phyloP scores from a whole-genome alignment of 441 rosid genomes.

The Gossypium aridum region DNA sequence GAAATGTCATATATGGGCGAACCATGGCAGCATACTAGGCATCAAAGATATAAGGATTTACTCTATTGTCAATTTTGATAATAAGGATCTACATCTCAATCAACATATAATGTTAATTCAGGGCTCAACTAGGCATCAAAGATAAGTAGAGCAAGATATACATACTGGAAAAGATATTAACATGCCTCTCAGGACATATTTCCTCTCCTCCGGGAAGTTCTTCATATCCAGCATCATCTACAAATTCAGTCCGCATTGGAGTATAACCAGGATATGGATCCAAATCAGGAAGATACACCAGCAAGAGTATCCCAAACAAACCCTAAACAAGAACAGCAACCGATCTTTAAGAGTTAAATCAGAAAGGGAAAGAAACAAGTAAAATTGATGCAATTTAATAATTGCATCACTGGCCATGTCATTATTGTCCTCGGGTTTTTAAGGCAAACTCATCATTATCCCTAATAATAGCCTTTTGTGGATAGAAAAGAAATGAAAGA shows the following conservation, averaged over 20 bases:
- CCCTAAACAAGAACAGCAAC: slow-evolving; percentile 40
- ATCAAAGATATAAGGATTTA: not conserved
- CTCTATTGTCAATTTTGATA: not conserved
- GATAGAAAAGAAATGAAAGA: slow-evolving; percentile 15
- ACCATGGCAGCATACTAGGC: not conserved
- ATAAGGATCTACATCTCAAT: slow-evolving; percentile 4
- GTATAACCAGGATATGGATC: slow-evolving; percentile 89
- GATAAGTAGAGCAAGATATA: slow-evolving; percentile 15
- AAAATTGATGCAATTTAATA: not conserved
- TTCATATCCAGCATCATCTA: slow-evolving; percentile 70
- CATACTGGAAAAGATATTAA: slow-evolving; percentile 74
- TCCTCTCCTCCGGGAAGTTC: slow-evolving; percentile 86
- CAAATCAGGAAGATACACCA: slow-evolving; percentile 74
- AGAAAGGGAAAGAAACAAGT: not conserved
- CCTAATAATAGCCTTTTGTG: not conserved
- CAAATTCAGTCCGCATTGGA: slow-evolving; percentile 38
- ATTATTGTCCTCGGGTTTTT: not conserved
- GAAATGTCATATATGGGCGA: slow-evolving; percentile 1
- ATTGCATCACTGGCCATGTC: not conserved
- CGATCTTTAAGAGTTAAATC: not conserved
- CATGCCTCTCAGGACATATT: slow-evolving; percentile 87
- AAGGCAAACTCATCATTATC: not conserved
- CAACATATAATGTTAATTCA: slow-evolving; percentile 5
- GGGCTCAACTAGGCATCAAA: not conserved
- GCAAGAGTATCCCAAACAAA: slow-evolving; percentile 74